Conservation (phyloP, 306 rosid species). For the Medicago ruthenica region DNA sequence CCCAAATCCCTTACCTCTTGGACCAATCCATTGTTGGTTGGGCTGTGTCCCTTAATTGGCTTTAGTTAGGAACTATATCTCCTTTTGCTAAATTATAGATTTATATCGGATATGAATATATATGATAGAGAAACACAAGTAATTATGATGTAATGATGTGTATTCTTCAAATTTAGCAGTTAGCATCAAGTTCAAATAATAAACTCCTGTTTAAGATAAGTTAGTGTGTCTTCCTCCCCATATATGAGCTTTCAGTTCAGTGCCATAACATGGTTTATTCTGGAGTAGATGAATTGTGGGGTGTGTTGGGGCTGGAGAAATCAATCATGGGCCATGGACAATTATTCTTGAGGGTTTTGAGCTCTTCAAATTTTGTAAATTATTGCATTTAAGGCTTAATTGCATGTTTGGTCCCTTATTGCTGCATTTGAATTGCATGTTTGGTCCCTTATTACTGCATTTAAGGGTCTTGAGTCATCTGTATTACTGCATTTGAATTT, state of each 20-base stretch:
- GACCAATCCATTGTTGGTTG: too few relatives aligned
- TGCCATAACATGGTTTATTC: not conserved
- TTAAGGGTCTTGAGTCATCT: too few relatives aligned
- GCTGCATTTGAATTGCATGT: not conserved
- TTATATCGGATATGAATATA: not conserved
- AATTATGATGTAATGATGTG: not conserved
- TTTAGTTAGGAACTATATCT: not conserved
- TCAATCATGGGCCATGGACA: constrained; percentile 1
- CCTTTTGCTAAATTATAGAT: constrained; percentile 1
- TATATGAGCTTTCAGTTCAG: constrained; percentile 20
- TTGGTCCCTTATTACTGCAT: too few relatives aligned
- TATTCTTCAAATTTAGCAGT: not conserved
- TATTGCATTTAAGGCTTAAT: not conserved
- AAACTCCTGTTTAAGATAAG: not conserved
- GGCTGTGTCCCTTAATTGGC: constrained; percentile 1
- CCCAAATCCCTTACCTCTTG: too few relatives aligned
- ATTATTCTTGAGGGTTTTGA: not conserved
- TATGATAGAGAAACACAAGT: not conserved
- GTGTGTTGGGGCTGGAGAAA: not conserved
- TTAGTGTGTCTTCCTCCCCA: not conserved
- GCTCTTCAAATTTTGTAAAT: not conserved
- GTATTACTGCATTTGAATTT: not conserved
- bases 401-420: not conserved
- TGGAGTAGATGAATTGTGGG: not conserved
- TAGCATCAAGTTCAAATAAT: constrained; percentile 10